Evolutionary conservation across 1,139 yeast species (phyloP), one percentile per base, ranked within the genome.

Genomic region (Arxiozyma heterogenica): DNA sequence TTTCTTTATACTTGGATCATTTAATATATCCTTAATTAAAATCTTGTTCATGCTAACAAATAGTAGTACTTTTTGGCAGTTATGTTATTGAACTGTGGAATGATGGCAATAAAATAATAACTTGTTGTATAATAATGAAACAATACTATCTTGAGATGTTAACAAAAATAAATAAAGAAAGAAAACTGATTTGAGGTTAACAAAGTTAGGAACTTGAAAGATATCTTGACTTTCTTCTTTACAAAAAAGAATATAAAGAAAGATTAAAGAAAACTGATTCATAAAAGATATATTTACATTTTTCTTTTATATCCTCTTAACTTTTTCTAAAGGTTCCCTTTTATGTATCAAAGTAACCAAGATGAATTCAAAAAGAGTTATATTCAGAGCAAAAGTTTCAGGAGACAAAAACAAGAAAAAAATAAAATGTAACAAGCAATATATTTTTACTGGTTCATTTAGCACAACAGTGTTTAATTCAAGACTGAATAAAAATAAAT

Each of bases 21-120:
- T 56, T 42, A 56, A n/a, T 30, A 56, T 39, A 22, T 49, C 55
- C 30, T 54, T 50, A 11, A 56, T 56, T 20, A 47, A 47, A n/a
- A 56, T 56, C 45, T 54, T 56, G 38, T 55, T 55, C 58, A 54
- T 54, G 30, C 2, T 49, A 20, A 8, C 3, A 41, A 41, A 8
- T 27, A 21, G 4, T n/a, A n/a, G 4, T 4, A 20, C 27, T 17
- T 22, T 25, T 22, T 43, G 45, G 18, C n/a, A n/a, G n/a, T n/a
- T n/a, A 22, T 8, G 9, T 20, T 42, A 18, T 42, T 8, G 15
- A n/a, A n/a, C n/a, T n/a, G n/a, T n/a, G n/a, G n/a, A n/a, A n/a
- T n/a, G n/a, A n/a, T n/a, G n/a, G n/a, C n/a, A 12, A 15, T 2
- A 22, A 5, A 21, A 17, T 1, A 11, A n/a, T 38, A 44, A 44